phyloP scores from a whole-genome alignment of 2,329 filamentous ascomycete species.

The Stachybotrys chlorohalonatus region DNA sequence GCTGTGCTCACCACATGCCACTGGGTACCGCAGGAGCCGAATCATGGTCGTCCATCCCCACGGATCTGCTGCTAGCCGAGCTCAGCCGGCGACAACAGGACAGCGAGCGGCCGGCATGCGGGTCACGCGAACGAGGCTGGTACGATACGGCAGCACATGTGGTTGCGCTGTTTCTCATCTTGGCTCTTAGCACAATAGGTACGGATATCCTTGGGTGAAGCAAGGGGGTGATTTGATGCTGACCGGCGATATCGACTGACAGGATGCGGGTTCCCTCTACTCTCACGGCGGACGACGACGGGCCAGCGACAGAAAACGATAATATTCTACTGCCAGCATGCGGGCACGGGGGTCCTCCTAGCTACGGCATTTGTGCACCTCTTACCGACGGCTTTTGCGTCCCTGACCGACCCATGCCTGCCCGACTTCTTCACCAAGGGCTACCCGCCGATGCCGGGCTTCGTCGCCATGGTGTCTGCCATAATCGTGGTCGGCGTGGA shows the following conservation, averaged over 20 bases:
- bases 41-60: conserved; percentile 41
- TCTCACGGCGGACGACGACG: conserved; percentile 50
- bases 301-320: conserved; percentile 49
- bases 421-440: conserved; percentile 69
- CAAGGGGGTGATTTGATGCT: conserved; percentile 2
- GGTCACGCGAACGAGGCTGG: conserved; percentile 38
- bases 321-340: conserved; percentile 62
- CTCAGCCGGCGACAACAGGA: conserved; percentile 34
- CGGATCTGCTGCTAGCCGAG: conserved; percentile 42
- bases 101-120: conserved; percentile 37
- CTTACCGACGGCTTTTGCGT: conserved; percentile 58
- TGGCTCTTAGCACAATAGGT: conserved; percentile 51
- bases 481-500: conserved; percentile 77
- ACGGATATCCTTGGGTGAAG: conserved; percentile 11
- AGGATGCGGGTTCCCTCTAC: conserved; percentile 59
- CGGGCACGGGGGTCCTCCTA: conserved; percentile 77
- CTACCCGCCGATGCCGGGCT: conserved; percentile 72
- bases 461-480: conserved; percentile 76
- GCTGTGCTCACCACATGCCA: too few relatives aligned
- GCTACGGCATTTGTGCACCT: conserved; percentile 79
- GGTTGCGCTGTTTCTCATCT: conserved; percentile 57
- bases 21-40: conserved; percentile 12
- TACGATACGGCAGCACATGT: conserved; percentile 63
- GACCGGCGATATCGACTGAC: conserved; percentile 1
- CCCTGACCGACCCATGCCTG: conserved; percentile 61